These are phyloP conservation scores for Pyrenophora teres DNA, from an alignment of 2,329 filamentous ascomycete species.

Conservation along the genomic window DNA sequence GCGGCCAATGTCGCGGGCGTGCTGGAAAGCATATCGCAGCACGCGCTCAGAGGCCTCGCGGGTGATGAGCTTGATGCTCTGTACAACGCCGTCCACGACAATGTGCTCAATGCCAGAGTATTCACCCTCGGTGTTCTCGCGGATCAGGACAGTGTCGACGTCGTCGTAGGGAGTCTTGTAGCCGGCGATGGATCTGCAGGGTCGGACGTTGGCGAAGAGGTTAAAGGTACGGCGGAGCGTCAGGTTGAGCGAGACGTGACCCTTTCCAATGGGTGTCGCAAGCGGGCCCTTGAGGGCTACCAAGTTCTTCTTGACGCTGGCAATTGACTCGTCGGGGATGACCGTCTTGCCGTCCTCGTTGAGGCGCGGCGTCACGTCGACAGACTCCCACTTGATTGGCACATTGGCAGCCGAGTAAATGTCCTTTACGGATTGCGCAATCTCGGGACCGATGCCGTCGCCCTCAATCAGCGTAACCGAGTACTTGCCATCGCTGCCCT, in stretches of 20 bases:
- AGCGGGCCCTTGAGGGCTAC: conserved; percentile 98
- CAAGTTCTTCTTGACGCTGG: conserved; percentile 93
- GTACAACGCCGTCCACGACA: conserved; percentile 95
- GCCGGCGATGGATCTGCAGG: conserved; percentile 93
- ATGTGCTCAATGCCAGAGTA: conserved; percentile 99
- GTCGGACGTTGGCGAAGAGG: conserved; percentile 98
- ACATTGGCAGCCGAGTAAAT: conserved; percentile 97
- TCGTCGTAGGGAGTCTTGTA: conserved; percentile 99
- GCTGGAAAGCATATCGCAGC: conserved; percentile 96
- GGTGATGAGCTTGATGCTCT: conserved; percentile 99
- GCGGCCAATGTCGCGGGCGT: conserved; percentile 89
- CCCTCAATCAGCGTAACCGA: conserved; percentile 97
- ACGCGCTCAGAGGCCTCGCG: conserved; percentile 93
- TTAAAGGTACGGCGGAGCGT: conserved; percentile 99
- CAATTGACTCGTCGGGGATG: conserved; percentile 90
- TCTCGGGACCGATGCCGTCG: conserved; percentile 98
- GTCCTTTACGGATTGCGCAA: conserved; percentile 96
- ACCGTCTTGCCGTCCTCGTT: conserved; percentile 95
- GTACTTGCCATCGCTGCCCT: conserved; percentile 90
- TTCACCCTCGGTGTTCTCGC: conserved; percentile 99
- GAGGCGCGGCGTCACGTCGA: conserved; percentile 91
- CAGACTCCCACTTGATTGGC: conserved; percentile 94
- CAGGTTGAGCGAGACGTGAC: conserved; percentile 97
- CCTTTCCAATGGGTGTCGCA: conserved; percentile 97
- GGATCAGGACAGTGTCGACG: conserved; percentile 96